phyloP scores from a whole-genome alignment of 805 yeast species.

The Metschnikowia chrysomelidarum region DNA sequence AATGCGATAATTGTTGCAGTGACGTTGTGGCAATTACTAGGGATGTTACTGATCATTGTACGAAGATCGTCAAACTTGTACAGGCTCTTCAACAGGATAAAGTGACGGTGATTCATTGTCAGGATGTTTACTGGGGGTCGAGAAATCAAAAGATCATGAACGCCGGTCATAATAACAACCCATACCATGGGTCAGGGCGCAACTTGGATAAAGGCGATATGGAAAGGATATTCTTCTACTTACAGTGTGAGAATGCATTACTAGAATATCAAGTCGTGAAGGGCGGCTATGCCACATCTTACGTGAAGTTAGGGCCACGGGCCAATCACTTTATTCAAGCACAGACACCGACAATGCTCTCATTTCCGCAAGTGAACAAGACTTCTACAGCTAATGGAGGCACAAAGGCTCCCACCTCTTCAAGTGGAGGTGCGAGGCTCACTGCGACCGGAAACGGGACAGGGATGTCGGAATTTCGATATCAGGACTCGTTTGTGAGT shows the following conservation, averaged over 20 bases:
- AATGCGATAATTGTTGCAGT: constrained; percentile 82
- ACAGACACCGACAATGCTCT: constrained; percentile 47
- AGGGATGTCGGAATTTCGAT: constrained; percentile 19
- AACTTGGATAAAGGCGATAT: constrained; percentile 62
- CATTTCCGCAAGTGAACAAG: constrained; percentile 37
- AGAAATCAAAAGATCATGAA: constrained; percentile 56
- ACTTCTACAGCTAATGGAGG: not conserved
- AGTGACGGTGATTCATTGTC: constrained; percentile 77
- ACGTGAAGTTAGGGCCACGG: constrained; percentile 61
- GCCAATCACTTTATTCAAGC: constrained; percentile 49
- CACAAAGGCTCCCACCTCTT: not conserved
- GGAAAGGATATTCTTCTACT: constrained; percentile 79
- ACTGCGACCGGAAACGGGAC: constrained; percentile 14
- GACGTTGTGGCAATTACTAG: constrained; percentile 42
- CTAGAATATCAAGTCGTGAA: constrained; percentile 72
- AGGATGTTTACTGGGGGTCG: constrained; percentile 79
- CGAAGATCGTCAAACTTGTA: constrained; percentile 58
- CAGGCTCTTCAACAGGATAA: constrained; percentile 50
- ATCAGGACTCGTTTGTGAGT: constrained; percentile 26
- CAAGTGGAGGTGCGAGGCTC: constrained; percentile 9
- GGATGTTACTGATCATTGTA: constrained; percentile 69
- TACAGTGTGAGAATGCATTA: constrained; percentile 63
- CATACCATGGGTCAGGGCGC: constrained; percentile 72
- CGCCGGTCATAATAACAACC: constrained; percentile 58
- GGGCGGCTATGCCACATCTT: constrained; percentile 77